Base-by-base conservation (phyloP, 345 rosid genomes). In the Acer yangbiense region DNA sequence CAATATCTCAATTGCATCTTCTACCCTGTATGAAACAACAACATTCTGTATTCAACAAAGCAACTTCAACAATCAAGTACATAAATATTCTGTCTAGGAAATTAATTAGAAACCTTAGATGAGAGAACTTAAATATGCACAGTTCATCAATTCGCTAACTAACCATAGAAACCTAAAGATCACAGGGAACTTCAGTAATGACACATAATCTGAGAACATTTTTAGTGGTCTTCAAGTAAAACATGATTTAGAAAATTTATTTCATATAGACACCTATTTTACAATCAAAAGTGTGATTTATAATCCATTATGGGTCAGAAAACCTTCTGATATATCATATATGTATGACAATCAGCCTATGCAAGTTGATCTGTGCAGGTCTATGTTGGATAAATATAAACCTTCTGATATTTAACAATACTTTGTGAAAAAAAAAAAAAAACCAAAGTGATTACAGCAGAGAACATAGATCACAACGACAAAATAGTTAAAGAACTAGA, bases 1-100 rank as follows among this genome's bases (percentile, higher is more conserved):
- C 80, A 86, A 76, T 55, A 85, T 88, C 84, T 88, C 91, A 75
- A 88, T 86, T 27, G 91, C 86, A 77, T 87, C 90, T 57, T 79
- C 90, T 11, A 87, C 90, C 90, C 92, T 88, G 84, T 23, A 70
- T 39, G 58, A 39, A 54, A 32, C 14, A 61, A 23, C 55, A 71
- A 32, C 57, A 65, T 10, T 29, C 27, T 10, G 7, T 75, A 32
- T 21, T 81, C 72, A 73, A 60, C 55, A 50, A 39, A 20, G 29
- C 27, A 72, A 18, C 54, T 61, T 39, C 21, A 41, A n/a, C 29
- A 29, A 65, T 12, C 12, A 74, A 50, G 27, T n/a, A 62, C 41
- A 72, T 5, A n/a, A 25, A 21, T 20, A n/a, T 12, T 46, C 9
- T 72, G 9, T 12, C 52, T 25, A 21, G 9, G 63, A 44, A 43